Evolutionary conservation across 306 rosid genomes (phyloP), one percentile per base, ranked within the genome.

Genomic region (Cyamopsis tetragonoloba): DNA sequence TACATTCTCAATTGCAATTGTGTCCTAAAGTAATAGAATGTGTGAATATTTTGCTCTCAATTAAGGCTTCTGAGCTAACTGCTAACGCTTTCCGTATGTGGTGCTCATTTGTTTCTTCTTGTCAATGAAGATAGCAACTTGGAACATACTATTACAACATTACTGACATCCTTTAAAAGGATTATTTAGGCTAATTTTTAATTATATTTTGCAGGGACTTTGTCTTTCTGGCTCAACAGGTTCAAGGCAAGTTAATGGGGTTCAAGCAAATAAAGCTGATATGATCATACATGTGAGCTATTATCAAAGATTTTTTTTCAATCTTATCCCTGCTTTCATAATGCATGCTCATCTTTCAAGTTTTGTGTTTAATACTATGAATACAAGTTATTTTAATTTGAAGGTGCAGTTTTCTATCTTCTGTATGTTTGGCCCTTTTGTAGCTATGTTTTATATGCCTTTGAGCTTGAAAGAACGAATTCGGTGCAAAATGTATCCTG

Each of bases 251-350:
- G 85, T 84, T 47, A 92, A 89, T 70, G 98, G 98, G 71, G 77
- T 92, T 72, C 86, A 75, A 34, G 67, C 61, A 38, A 84, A 84
- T 70, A 89, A 87, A 81, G 98, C 98, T 64, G 88, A 82, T 70
- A 86, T 92, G 96, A 92, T 92, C 68, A 81, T 87, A 70, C 72
- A 93, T 28, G 98, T 92, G 80, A 77, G 96, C 80, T 26, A 18
- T 53, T 50, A 1, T 32, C n/a, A n/a, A n/a, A n/a, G n/a, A n/a
- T n/a, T n/a, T n/a, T n/a, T n/a, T n/a, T n/a, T n/a, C 17, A 43
- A 9, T 35, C 51, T 37, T 26, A 12, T 79, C 8, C 20, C 42
- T 47, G 47, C 38, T 66, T 62, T 23, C 14, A 2, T 53, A 12
- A 20, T 6, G n/a, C n/a, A n/a, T n/a, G n/a, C n/a, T n/a, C n/a